Conservation (phyloP, 2,329 filamentous ascomycete species). For the Raffaelea arxii region DNA sequence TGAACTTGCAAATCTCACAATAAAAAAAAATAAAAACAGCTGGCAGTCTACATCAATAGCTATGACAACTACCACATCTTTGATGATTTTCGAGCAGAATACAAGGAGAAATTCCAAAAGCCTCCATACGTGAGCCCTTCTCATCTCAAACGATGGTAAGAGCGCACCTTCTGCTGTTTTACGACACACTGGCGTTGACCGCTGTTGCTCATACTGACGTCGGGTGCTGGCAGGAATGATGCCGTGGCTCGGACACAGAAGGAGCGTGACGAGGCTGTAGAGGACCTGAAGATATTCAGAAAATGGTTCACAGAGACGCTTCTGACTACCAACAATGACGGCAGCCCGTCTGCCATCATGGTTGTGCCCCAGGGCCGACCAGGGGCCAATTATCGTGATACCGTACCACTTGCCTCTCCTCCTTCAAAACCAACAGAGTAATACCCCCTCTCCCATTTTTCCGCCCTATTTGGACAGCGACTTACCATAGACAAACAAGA, state of each 20-base stretch:
- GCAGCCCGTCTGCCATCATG: neutral
- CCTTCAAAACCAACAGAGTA: neutral
- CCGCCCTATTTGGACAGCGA: neutral
- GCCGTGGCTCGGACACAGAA: neutral
- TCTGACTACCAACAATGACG: neutral
- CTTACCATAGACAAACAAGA: neutral
- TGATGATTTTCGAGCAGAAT: neutral
- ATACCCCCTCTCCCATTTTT: neutral
- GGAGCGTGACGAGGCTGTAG: neutral
- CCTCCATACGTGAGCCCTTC: neutral
- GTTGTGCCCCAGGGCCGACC: neutral
- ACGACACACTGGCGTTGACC: neutral
- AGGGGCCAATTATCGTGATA: neutral
- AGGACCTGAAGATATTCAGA: neutral
- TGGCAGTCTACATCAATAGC: neutral
- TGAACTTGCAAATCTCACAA: no score
- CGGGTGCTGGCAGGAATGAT: neutral
- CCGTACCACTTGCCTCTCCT: neutral
- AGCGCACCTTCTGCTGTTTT: neutral
- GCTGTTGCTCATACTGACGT: neutral
- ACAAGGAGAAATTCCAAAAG: neutral
- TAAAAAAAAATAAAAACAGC: no score
- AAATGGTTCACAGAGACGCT: neutral
- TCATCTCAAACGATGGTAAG: neutral
- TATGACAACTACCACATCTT: neutral